phyloP scores from a whole-genome alignment of 805 yeast genomes.

The Metschnikowia santaceciliae region DNA sequence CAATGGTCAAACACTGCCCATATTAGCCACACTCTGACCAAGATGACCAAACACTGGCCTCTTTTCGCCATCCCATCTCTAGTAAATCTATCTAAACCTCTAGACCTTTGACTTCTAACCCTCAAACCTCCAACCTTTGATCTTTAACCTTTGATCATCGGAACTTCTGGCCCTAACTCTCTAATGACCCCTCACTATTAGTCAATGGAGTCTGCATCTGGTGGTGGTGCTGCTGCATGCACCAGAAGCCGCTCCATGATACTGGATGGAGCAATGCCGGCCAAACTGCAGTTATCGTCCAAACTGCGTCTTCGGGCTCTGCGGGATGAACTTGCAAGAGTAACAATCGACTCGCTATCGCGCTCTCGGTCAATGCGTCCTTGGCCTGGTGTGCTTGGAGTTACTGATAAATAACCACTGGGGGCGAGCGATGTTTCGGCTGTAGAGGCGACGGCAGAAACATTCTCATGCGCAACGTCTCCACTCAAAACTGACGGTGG shows the following conservation, averaged over 20 bases:
- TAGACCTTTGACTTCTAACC: no score
- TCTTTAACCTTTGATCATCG: no score
- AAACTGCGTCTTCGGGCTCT: conserved; percentile 38
- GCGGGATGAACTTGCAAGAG: conserved; percentile 40
- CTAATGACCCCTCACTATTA: not conserved
- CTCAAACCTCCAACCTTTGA: no score
- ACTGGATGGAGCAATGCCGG: conserved; percentile 73
- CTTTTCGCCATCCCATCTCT: no score
- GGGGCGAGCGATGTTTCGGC: conserved; percentile 51
- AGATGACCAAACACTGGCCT: no score
- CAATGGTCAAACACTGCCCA: no score
- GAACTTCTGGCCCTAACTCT: not conserved
- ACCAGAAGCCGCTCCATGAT: conserved; percentile 51
- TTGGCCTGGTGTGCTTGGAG: conserved; percentile 13
- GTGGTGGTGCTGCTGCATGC: conserved; percentile 27
- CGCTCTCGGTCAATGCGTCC: conserved; percentile 16
- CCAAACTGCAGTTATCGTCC: conserved; percentile 59
- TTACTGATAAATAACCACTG: conserved; percentile 22
- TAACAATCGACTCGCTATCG: conserved; percentile 41
- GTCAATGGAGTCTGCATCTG: conserved; percentile 3
- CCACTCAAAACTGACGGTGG: conserved; percentile 38
- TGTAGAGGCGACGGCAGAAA: conserved; percentile 40
- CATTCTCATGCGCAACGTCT: conserved; percentile 25
- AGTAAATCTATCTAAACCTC: no score
- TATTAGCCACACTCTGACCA: no score